Evolutionary conservation across 129 eudicot genomes (phyloP), one percentile per base, ranked within the genome.

Genomic region (Pseudognaphalium luteoalbum): DNA sequence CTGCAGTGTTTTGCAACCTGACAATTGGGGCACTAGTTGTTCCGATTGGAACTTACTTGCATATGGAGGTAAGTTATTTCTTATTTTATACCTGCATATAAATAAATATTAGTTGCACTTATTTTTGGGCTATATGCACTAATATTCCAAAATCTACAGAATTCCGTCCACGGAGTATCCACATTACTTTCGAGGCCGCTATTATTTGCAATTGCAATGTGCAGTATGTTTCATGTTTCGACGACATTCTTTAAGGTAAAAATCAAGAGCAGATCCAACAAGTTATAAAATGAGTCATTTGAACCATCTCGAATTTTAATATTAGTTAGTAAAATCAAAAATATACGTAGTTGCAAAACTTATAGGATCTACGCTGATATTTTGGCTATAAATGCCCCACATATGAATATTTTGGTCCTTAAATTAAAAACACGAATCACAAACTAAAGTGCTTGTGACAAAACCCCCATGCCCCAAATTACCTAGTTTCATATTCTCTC

Each of bases 211-310:
- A 39, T 76, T 2, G 80, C 64, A 65, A 76, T 76, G 73, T 73
- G 66, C 10, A 66, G 73, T 52, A 66, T 66, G 16, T 76, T 76
- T 66, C 66, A 73, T 19, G 56, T 76, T 22, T 66, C 80, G 7
- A 76, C 54, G 11, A 76, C 66, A 76, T 66, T 76, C 73, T 76
- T 76, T 41, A 76, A 76, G 80, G 80, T 76, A 39, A 25, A 25
- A 25, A 25, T 1, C 28, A 25, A 1, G 28, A 25, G 28, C 28
- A 25, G 28, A 25, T 25, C 28, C 28, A 25, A 25, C 28, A 25
- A 25, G 28, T 25, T 25, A 25, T 25, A 0, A 25, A 0, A 25
- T 25, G 28, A 25, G 28, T 25, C 28, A 25, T 25, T 25, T 1
- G 28, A 25, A 25, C 28, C 28, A 25, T 1, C 28, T 25, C 28